These are phyloP conservation scores for Tuber calosporum DNA, from an alignment of 495 filamentous ascomycete genomes.

Conservation along the genomic window DNA sequence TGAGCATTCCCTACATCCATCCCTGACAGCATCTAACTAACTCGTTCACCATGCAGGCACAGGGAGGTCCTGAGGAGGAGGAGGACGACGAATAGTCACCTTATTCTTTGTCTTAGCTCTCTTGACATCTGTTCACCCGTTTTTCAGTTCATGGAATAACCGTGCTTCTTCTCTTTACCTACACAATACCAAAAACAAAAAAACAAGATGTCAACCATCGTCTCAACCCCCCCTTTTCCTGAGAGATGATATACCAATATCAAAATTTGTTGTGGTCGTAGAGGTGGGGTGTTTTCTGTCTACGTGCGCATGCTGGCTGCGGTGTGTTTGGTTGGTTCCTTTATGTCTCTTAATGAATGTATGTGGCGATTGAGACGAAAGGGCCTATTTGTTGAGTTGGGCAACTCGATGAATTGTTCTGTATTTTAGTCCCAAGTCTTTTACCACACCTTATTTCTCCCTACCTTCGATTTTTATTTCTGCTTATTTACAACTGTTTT, in stretches of 20 bases:
- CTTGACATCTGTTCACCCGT: constrained; percentile 35
- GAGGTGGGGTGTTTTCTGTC: constrained; percentile 7
- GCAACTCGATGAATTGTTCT: constrained; percentile 12
- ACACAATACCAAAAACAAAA: neutral
- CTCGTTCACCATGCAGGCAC: constrained; percentile 26
- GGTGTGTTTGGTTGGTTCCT: constrained; percentile 46
- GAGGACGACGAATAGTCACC: constrained; percentile 50
- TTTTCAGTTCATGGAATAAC: constrained; percentile 16
- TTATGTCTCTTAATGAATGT: constrained; percentile 29
- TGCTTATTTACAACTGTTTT: constrained; percentile 14
- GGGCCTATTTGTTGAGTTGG: neutral
- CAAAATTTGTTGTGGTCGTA: constrained; percentile 30
- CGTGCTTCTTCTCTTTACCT: constrained; percentile 18
- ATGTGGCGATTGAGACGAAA: constrained; percentile 4
- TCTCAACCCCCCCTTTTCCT: constrained; percentile 4
- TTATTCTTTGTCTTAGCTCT: constrained; percentile 36
- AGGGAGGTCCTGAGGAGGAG: constrained; percentile 51
- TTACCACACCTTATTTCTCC: constrained; percentile 32
- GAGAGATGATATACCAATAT: constrained; percentile 39
- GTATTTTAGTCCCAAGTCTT: constrained; percentile 44
- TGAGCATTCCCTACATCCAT: neutral
- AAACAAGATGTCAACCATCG: neutral
- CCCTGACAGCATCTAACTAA: constrained; percentile 22
- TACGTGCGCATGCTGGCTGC: constrained; percentile 46
- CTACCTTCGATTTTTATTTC: constrained; percentile 20